Evolutionary conservation across 768 basidiomycete species (phyloP), one percentile per base, ranked within the genome.

Genomic region (Auricularia sp.): DNA sequence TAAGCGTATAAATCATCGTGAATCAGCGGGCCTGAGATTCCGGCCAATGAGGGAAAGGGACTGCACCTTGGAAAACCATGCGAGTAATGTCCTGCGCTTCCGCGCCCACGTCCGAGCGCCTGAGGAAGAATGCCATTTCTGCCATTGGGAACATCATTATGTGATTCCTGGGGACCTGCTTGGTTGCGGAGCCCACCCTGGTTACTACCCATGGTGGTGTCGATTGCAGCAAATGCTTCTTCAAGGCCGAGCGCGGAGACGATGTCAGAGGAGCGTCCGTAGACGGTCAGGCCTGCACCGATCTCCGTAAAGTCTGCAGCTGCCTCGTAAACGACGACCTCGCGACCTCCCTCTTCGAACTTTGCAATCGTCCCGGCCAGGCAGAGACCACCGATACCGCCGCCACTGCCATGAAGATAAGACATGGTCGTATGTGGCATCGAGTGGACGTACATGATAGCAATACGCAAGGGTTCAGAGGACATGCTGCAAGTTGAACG

Each of bases 271-370:
- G 68, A 71, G 76, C 84, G 79, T 33, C 77, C 76, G 67, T 78
- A 85, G 8, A 86, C 66, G 2, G 71, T 73, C 53, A 83, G 76
- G 0, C 80, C 81, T 23, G 80, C 80, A 7, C 81, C 81, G 53
- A 79, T 71, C 54, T 79, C 77, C 2, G 74, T 73, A 39, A 82
- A 73, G 23, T 69, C 68, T 0, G 76, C 67, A 2, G 79, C 71
- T 8, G 77, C 73, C 62, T 82, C 81, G 66, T 79, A 82, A 14
- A 82, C 66, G n/a, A 14, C 39, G 39, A 42, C 39, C 39, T 42
- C 39, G 39, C 39, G 39, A 1, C 39, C 39, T 7, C 39, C 47
- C 11, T 18, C 21, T 12, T 51, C 47, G 18, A 51, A 51, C 64
- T 70, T 70, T 14, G 72, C 70, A 36, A 80, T 64, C 1, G 75